Percentiles rank a stretch among this genome's conserved stretches.
Evolutionary conservation across 2,329 filamentous ascomycete species (phyloP).

Genomic region (Cordyceps farinosa): DNA sequence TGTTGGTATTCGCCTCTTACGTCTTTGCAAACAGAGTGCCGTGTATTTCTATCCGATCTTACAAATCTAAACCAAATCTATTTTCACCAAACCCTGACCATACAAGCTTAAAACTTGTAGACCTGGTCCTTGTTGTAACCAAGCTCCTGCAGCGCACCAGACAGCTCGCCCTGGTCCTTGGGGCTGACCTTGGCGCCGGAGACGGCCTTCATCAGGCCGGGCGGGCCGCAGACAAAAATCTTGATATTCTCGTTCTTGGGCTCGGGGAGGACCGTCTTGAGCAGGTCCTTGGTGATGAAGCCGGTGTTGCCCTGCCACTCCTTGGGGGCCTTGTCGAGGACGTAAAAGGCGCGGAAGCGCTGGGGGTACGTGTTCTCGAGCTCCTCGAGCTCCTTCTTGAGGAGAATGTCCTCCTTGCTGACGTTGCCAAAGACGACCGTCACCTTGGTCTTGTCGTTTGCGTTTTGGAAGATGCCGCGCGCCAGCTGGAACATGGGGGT

Average conservation of each 20-base stretch:
- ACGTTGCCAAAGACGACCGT: conserved; percentile 93
- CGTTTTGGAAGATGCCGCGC: conserved; percentile 91
- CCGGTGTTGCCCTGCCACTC: conserved; percentile 75
- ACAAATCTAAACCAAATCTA: conserved; percentile 7
- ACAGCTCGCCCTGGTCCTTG: conserved; percentile 89
- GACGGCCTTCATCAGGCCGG: conserved; percentile 88
- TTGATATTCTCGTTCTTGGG: conserved; percentile 91
- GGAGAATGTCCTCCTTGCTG: conserved; percentile 81
- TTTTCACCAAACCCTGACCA: background rate
- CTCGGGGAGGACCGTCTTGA: conserved; percentile 93
- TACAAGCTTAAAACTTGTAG: conserved; percentile 72
- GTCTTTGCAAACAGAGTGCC: background rate
- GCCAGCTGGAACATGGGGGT: conserved; percentile 97
- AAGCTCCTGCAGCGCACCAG: conserved; percentile 76
- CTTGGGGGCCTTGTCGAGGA: conserved; percentile 79
- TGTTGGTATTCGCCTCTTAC: too few species aligned
- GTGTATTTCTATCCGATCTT: conserved; percentile 15
- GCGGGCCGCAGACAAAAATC: conserved; percentile 93
- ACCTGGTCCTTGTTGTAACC: conserved; percentile 73
- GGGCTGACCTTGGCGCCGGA: conserved; percentile 87
- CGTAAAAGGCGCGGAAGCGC: conserved; percentile 93
- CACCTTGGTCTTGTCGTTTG: conserved; percentile 94
- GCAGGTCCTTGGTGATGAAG: conserved; percentile 80
- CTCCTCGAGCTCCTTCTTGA: conserved; percentile 78
- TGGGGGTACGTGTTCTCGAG: conserved; percentile 95